These are phyloP conservation scores for Xylaria hypoxylon DNA, from an alignment of 2,329 filamentous ascomycete species.

Conservation along the genomic window DNA sequence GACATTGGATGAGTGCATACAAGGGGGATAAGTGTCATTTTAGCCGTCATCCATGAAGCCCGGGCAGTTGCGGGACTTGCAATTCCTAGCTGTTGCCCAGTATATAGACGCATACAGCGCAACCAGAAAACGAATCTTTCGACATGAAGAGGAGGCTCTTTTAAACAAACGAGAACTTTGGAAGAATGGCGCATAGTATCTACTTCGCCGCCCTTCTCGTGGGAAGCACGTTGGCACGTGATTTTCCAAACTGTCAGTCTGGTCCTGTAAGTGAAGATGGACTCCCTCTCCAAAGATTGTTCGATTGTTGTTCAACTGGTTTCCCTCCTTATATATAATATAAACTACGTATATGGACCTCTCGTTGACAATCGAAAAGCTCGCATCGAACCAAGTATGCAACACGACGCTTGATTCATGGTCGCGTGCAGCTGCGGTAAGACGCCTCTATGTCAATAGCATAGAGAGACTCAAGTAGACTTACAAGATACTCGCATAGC, in stretches of 20 bases:
- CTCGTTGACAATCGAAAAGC: slow-evolving; percentile 35
- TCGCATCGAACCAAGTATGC: slow-evolving; percentile 49
- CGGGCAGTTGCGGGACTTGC: background rate
- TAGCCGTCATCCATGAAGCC: slow-evolving; percentile 24
- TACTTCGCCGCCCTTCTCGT: slow-evolving; percentile 33
- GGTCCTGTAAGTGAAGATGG: slow-evolving; percentile 41
- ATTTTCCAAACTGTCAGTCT: slow-evolving; percentile 48
- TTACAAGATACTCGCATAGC: slow-evolving; percentile 53
- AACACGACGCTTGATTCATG: slow-evolving; percentile 46
- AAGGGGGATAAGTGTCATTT: slow-evolving; percentile 19
- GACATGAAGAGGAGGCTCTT: background rate
- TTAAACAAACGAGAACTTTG: background rate
- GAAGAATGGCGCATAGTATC: slow-evolving; percentile 25
- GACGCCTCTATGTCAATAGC: slow-evolving; percentile 4
- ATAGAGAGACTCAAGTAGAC: background rate
- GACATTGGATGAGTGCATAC: background rate
- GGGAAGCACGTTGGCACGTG: slow-evolving; percentile 39
- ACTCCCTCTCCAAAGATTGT: too few species aligned
- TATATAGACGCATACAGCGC: slow-evolving; percentile 10
- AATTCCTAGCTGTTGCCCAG: background rate
- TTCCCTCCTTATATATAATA: too few species aligned
- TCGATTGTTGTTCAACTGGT: too few species aligned
- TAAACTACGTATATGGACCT: background rate
- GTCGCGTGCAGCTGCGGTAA: slow-evolving; percentile 47
- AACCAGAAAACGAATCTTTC: background rate